Conservation (phyloP, 352 stramenopile species). For the Lagenidium giganteum region DNA sequence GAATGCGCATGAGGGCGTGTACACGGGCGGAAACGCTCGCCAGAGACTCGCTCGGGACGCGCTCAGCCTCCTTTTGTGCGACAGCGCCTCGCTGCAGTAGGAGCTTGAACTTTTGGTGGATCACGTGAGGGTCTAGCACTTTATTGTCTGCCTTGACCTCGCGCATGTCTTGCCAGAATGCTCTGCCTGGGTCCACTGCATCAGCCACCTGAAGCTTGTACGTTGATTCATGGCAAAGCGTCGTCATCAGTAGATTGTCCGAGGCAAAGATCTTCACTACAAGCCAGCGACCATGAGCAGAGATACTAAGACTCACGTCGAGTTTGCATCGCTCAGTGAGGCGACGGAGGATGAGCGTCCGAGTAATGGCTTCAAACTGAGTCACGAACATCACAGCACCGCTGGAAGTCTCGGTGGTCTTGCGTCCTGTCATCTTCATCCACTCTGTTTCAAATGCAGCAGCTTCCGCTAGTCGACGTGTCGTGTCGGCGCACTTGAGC, state of each 20-base stretch:
- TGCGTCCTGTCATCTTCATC: conserved; percentile 12
- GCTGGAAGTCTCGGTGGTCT: not conserved
- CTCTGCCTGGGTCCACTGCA: conserved; percentile 39
- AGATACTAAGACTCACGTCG: conserved; percentile 54
- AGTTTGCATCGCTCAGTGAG: conserved; percentile 42
- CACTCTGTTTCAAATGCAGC: conserved; percentile 23
- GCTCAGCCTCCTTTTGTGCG: conserved; percentile 31
- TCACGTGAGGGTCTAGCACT: conserved; percentile 33
- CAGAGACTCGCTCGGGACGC: conserved; percentile 34
- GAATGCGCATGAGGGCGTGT: conserved; percentile 36
- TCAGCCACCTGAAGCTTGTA: conserved; percentile 57
- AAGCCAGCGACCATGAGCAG: conserved; percentile 33
- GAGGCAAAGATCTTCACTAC: conserved; percentile 49
- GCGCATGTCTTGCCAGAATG: conserved; percentile 37
- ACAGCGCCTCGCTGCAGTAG: conserved; percentile 26
- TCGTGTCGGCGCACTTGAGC: conserved; percentile 10
- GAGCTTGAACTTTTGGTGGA: conserved; percentile 53
- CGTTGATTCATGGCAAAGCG: conserved; percentile 36
- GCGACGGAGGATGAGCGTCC: conserved; percentile 43
- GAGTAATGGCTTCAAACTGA: conserved; percentile 62
- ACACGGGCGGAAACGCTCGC: conserved; percentile 38
- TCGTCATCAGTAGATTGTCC: conserved; percentile 56
- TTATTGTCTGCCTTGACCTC: conserved; percentile 45
- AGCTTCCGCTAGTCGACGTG: conserved; percentile 1
- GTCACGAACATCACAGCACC: conserved; percentile 20